A percentile compares a stretch with the other conserved stretches of the same genome.
These are phyloP conservation scores for Mycena vitilis DNA, from an alignment of 768 basidiomycete species.

Conservation along the genomic window DNA sequence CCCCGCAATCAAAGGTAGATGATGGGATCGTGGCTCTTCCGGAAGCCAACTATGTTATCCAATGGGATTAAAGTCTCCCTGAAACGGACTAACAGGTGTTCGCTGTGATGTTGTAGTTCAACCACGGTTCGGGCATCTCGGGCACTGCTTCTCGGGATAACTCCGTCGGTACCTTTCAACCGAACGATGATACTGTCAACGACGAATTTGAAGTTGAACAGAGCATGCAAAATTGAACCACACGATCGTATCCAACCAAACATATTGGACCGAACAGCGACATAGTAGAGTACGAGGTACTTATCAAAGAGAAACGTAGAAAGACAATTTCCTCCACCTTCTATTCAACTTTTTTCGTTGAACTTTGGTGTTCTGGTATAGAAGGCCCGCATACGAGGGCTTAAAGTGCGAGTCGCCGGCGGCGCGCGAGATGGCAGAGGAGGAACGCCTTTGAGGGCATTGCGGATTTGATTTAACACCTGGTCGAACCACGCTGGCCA, in stretches of 20 bases:
- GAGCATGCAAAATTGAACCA: constrained; percentile 1
- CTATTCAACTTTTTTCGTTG: constrained; percentile 39
- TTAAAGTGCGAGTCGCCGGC: constrained; percentile 9
- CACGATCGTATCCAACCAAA: neutral
- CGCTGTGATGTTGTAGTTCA: too few species aligned
- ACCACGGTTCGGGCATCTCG: too few species aligned
- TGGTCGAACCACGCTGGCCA: constrained; percentile 30
- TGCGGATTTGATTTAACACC: constrained; percentile 15
- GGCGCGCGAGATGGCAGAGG: constrained; percentile 11
- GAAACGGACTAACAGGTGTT: too few species aligned
- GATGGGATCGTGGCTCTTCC: neutral
- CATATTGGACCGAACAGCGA: neutral
- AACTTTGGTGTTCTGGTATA: constrained; percentile 26
- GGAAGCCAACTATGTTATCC: neutral
- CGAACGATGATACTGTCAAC: too few species aligned
- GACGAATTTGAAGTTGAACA: too few species aligned
- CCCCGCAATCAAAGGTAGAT: neutral
- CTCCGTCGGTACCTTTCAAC: too few species aligned
- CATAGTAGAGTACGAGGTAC: neutral
- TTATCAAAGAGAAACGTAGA: neutral
- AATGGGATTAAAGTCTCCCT: too few species aligned
- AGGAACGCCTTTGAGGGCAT: constrained; percentile 21
- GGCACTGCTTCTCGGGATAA: too few species aligned
- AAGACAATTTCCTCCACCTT: neutral
- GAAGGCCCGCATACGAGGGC: constrained; percentile 28